Percentiles rank a stretch among this genome's conserved stretches.
Evolutionary conservation across 1,139 yeast genomes (phyloP).

Genomic region (Debaryomycetaceae sp.): DNA sequence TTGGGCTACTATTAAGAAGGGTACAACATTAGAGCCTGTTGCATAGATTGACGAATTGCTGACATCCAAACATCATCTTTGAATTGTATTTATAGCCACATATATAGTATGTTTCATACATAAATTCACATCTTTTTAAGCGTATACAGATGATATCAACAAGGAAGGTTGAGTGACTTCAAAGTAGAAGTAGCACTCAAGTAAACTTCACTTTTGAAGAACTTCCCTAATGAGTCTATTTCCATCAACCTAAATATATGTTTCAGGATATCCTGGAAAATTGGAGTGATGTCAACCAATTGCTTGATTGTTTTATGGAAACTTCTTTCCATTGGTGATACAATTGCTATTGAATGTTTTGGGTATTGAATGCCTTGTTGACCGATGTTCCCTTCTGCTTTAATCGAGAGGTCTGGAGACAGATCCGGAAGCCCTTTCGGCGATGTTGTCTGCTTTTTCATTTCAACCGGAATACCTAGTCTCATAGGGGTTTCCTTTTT

Average conservation of each 20-base stretch:
- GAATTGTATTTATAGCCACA: slow-evolving; percentile 18
- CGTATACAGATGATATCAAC: not conserved
- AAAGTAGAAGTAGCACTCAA: slow-evolving; percentile 12
- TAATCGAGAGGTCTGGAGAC: not conserved
- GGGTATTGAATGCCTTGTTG: slow-evolving; percentile 4
- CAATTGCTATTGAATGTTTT: slow-evolving; percentile 1
- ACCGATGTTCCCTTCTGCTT: slow-evolving; percentile 3
- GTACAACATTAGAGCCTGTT: slow-evolving; percentile 78
- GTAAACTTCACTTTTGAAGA: slow-evolving; percentile 37
- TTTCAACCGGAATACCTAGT: too few species aligned
- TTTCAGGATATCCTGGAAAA: slow-evolving; percentile 41
- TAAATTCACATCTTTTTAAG: not conserved
- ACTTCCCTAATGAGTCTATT: slow-evolving; percentile 71
- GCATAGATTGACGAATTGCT: slow-evolving; percentile 19
- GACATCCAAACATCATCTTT: slow-evolving; percentile 6
- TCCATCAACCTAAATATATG: slow-evolving; percentile 63
- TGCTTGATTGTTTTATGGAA: slow-evolving; percentile 24
- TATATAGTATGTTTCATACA: slow-evolving; percentile 3
- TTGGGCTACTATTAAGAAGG: slow-evolving; percentile 98
- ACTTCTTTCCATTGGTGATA: slow-evolving; percentile 18
- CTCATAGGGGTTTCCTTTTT: not conserved
- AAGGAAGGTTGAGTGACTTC: not conserved
- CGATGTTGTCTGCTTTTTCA: not conserved
- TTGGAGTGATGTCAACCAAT: slow-evolving; percentile 29
- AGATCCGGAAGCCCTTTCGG: not conserved